phyloP scores from a whole-genome alignment of 768 basidiomycete species.

The Lentinula raphanica region DNA sequence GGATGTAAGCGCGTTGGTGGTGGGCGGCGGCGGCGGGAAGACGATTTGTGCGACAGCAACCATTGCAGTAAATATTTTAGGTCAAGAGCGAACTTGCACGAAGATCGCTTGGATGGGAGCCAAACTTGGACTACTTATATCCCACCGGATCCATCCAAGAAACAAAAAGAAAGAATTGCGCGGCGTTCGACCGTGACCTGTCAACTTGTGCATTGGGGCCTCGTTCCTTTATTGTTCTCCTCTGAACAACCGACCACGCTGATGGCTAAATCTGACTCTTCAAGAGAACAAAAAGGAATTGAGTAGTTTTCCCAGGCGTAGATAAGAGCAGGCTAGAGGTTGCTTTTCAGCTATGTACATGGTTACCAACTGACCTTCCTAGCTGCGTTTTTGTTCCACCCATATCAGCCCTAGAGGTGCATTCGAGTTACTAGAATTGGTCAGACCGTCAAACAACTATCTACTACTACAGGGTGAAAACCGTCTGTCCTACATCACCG shows the following conservation, averaged over 20 bases:
- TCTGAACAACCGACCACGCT: not conserved
- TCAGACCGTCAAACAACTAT: no score
- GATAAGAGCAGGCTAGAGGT: no score
- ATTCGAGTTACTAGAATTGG: no score
- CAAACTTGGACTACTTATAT: no score
- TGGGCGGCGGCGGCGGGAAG: constrained; percentile 50
- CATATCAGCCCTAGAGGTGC: no score
- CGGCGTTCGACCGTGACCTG: not conserved
- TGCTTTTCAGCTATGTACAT: no score
- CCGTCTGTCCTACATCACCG: not conserved
- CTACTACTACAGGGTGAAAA: no score
- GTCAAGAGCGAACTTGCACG: not conserved
- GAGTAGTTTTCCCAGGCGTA: not conserved
- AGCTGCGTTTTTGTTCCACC: no score
- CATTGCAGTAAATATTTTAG: constrained; percentile 10
- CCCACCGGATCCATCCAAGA: not conserved
- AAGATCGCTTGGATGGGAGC: no score
- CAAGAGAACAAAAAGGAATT: not conserved
- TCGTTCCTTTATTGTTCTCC: not conserved
- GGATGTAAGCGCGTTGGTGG: constrained; percentile 47
- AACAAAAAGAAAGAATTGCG: not conserved
- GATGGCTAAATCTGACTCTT: no score
- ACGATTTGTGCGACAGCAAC: constrained; percentile 26
- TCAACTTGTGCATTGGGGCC: not conserved
- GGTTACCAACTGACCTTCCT: no score